These are phyloP conservation scores for Agarophyton chilense DNA, from an alignment of 23 red algal species.

Conservation along the genomic window DNA sequence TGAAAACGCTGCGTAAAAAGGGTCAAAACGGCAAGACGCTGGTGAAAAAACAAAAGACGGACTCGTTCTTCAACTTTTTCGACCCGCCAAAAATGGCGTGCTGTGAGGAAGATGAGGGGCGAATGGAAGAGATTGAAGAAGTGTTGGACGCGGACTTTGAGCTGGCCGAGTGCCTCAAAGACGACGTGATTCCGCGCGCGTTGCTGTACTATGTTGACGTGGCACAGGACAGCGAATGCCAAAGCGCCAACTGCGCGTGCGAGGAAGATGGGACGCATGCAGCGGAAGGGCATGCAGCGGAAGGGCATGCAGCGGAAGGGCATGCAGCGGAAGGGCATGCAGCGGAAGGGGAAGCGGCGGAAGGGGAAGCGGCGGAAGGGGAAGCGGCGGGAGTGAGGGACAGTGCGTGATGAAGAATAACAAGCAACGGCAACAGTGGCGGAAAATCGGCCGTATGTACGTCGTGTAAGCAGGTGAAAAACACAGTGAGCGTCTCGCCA, in stretches of 20 bases:
- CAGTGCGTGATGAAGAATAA: too few species aligned
- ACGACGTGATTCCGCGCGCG: conserved; percentile 69
- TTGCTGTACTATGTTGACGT: conserved; percentile 57
- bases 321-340: too few species aligned
- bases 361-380: too few species aligned
- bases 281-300: background rate
- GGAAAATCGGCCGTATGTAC: too few species aligned
- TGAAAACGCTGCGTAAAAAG: conserved; percentile 59
- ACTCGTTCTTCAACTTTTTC: conserved; percentile 93
- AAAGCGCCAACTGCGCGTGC: background rate
- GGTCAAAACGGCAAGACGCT: conserved; percentile 12
- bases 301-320: too few species aligned
- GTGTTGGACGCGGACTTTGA: conserved; percentile 73
- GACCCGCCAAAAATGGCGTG: conserved; percentile 39
- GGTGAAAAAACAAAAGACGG: conserved; percentile 34
- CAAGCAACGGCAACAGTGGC: too few species aligned
- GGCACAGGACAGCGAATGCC: conserved; percentile 8
- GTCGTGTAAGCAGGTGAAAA: too few species aligned
- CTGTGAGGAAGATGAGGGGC: conserved; percentile 4
- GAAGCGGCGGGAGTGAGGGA: too few species aligned
- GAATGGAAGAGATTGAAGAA: conserved; percentile 66
- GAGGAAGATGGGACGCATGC: background rate
- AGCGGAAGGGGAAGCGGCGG: too few species aligned
- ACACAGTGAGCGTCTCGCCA: too few species aligned
- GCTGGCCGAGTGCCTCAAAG: conserved; percentile 52